Evolutionary conservation across 2,329 filamentous ascomycete genomes (phyloP), one percentile per base, ranked within the genome.

Genomic region (Claviceps fusiformis): DNA sequence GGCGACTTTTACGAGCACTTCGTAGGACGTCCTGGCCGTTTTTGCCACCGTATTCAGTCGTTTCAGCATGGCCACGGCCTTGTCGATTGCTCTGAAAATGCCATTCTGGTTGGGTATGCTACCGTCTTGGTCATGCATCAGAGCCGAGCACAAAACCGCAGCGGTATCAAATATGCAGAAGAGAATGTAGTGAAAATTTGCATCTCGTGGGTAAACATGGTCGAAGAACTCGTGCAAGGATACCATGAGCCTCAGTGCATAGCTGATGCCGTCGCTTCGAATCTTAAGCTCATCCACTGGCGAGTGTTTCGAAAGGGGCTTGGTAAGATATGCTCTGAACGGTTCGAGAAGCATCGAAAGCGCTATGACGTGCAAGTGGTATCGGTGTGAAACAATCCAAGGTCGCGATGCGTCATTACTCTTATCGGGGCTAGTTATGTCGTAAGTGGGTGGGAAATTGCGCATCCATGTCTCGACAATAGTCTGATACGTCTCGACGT

Each of bases 111-210:
- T 68, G 5, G 71, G 69, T 3, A 78, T 64, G 13, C 62, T 66
- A 19, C 62, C 59, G 35, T 73, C 66, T n/a, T 65, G 61, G 56
- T 80, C 77, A 56, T 79, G 76, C 5, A 78, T 68, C 7, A 80
- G 65, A 3, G 75, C 72, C 0, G 76, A 78, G 64, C 74, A 78
- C 5, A 79, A 62, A 19, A 76, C 66, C 0, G 76, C 74, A 0
- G 75, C 71, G 0, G 74, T 76, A 57, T 80, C 75, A 50, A 80
- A 80, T 37, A 78, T 71, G 47, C 69, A 67, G 55, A 78, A 79
- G 0, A 75, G 65, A 6, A 75, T 71, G 53, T 75, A 70, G 58
- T 78, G 73, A 46, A 76, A 77, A 41, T 74, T 76, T 6, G 71
- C 69, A 48, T 77, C 73, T 13, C 71, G 64, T 0, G 74, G 73